Evolutionary conservation across 2,329 filamentous ascomycete genomes (phyloP).

Genomic region (Calonectria hawksworthii): DNA sequence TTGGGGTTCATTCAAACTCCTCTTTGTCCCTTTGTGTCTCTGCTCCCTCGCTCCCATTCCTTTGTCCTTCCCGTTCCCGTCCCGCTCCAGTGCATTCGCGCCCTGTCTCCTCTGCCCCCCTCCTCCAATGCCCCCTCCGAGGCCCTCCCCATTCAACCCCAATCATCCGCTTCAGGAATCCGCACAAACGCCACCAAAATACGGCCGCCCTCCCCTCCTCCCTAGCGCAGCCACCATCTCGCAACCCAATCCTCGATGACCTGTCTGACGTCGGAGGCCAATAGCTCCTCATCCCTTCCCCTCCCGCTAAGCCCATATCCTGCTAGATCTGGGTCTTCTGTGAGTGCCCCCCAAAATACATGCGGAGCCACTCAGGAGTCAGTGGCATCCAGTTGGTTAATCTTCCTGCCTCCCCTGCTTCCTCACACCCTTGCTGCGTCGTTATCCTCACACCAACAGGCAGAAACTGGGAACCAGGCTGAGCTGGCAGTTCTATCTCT

Average conservation of each 20-base stretch:
- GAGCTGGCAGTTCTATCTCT: background rate
- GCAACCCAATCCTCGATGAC: background rate
- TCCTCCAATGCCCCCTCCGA: background rate
- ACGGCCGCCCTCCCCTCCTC: constrained; percentile 5
- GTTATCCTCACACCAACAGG: background rate
- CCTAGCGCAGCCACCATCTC: constrained; percentile 29
- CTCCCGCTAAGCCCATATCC: constrained; percentile 6
- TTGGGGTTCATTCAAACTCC: background rate
- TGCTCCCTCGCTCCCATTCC: constrained; percentile 3
- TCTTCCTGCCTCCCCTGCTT: background rate
- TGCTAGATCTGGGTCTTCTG: constrained; percentile 4
- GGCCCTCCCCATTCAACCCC: background rate
- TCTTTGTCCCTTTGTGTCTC: constrained; percentile 7
- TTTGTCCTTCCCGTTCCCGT: constrained; percentile 3
- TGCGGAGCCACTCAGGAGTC: background rate
- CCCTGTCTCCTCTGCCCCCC: background rate
- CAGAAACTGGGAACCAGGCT: background rate
- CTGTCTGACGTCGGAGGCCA: constrained; percentile 15
- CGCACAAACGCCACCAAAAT: background rate
- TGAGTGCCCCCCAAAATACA: background rate
- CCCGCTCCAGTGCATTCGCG: constrained; percentile 3
- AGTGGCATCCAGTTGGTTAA: background rate
- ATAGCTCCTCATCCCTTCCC: background rate
- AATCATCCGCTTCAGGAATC: constrained; percentile 18
- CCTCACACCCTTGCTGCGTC: background rate